Conservation (phyloP, 164 flowering plant species). For the Buxus sempervirens region DNA sequence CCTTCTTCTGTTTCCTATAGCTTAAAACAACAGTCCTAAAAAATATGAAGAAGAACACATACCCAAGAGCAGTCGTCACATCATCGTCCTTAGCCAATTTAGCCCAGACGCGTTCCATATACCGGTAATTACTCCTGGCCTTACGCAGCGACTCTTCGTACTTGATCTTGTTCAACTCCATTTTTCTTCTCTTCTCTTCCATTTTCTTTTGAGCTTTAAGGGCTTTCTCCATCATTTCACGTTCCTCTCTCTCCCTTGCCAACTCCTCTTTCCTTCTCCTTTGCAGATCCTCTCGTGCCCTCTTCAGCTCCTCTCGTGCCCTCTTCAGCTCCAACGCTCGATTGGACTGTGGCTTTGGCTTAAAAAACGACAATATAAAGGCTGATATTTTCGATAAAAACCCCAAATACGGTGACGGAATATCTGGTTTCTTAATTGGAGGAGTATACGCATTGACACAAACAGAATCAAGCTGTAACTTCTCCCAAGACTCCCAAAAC, state of each 20-base stretch:
- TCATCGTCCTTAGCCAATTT: constrained; percentile 47
- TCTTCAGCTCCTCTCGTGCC: constrained; percentile 51
- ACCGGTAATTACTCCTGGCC: constrained; percentile 26
- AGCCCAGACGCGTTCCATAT: constrained; percentile 53
- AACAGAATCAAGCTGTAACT: constrained; percentile 38
- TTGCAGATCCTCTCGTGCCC: too few species aligned
- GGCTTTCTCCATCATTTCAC: constrained; percentile 63
- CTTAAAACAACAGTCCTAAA: constrained; percentile 68
- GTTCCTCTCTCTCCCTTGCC: constrained; percentile 47
- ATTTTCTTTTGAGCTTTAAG: constrained; percentile 45
- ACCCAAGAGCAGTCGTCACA: constrained; percentile 55
- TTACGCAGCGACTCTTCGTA: too few species aligned
- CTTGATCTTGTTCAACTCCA: constrained; percentile 43
- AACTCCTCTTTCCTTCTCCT: constrained; percentile 37
- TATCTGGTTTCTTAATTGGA: constrained; percentile 62
- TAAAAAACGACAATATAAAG: constrained; percentile 27
- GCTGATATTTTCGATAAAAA: constrained; percentile 40
- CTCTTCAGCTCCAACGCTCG: constrained; percentile 59
- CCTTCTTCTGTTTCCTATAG: too few species aligned
- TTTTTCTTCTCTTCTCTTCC: constrained; percentile 52
- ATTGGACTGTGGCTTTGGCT: constrained; percentile 60
- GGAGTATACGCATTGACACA: constrained; percentile 87
- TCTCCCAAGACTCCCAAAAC: constrained; percentile 81
- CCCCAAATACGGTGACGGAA: constrained; percentile 65
- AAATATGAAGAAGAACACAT: constrained; percentile 65